Conservation (phyloP, 805 yeast species). For the Metschnikowia picachoensis region DNA sequence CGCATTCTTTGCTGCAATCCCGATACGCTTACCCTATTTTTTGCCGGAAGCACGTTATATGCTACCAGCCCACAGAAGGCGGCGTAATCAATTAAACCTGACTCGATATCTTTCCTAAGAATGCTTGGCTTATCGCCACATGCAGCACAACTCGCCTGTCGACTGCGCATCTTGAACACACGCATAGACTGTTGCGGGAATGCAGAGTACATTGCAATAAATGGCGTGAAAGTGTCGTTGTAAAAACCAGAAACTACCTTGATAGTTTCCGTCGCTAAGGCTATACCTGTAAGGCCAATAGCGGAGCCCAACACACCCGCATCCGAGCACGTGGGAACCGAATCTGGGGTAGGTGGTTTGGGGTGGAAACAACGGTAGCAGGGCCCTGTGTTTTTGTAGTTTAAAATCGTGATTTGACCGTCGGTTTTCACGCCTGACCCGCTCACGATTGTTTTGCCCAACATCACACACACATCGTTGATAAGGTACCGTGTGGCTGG, state of each 20-base stretch:
- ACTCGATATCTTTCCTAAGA: constrained; percentile 42
- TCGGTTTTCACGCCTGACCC: constrained; percentile 91
- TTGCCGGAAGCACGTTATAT: constrained; percentile 41
- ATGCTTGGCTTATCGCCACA: constrained; percentile 59
- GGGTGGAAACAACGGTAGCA: constrained; percentile 96
- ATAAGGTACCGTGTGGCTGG: constrained; percentile 84
- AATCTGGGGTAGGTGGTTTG: constrained; percentile 77
- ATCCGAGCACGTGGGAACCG: constrained; percentile 82
- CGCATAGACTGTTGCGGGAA: constrained; percentile 64
- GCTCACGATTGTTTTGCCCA: constrained; percentile 71
- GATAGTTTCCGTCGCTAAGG: constrained; percentile 86
- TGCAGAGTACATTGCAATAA: constrained; percentile 63
- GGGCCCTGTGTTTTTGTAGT: constrained; percentile 68
- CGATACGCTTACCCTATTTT: constrained; percentile 46
- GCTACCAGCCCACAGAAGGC: constrained; percentile 69
- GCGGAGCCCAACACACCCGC: constrained; percentile 96
- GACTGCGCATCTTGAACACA: constrained; percentile 74
- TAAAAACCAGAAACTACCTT: constrained; percentile 65
- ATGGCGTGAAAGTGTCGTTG: constrained; percentile 57
- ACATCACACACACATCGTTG: constrained; percentile 74
- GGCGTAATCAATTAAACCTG: constrained; percentile 54
- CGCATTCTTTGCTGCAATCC: constrained; percentile 24
- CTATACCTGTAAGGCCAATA: constrained; percentile 85
- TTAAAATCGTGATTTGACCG: constrained; percentile 80
- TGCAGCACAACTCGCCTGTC: constrained; percentile 54